These are phyloP conservation scores for Saksenaea vasiformis DNA, from an alignment of 371 early-diverging fungal genomes.

Conservation along the genomic window DNA sequence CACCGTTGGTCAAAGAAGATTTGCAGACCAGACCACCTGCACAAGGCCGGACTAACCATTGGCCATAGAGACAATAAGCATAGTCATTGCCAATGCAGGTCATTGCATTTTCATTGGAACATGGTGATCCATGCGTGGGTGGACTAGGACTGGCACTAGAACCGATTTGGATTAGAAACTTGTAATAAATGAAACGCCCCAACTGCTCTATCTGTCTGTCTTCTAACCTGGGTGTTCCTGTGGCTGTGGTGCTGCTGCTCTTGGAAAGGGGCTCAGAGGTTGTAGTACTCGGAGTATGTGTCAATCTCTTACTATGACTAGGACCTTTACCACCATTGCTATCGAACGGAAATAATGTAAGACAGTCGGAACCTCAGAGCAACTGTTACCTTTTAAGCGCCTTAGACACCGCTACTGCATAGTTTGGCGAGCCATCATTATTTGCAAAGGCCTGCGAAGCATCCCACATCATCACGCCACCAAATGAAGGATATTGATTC, in stretches of 20 bases:
- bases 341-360: background rate
- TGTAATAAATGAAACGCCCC: background rate
- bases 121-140: slow-evolving; percentile 9
- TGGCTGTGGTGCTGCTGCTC: background rate
- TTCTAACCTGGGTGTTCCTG: background rate
- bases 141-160: slow-evolving; percentile 6
- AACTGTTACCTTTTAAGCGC: slow-evolving; percentile 8
- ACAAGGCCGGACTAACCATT: slow-evolving; percentile 14
- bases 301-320: background rate
- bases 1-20: background rate
- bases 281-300: background rate
- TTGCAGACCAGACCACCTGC: slow-evolving; percentile 12
- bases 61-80: slow-evolving; percentile 15
- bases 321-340: background rate
- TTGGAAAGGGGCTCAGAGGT: background rate
- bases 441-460: slow-evolving; percentile 17
- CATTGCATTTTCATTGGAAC: slow-evolving; percentile 2
- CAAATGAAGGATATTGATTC: background rate
- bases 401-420: slow-evolving; percentile 11
- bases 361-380: background rate
- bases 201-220: background rate
- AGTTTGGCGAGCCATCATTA: slow-evolving; percentile 16
- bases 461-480: slow-evolving; percentile 27
- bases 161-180: background rate
- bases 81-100: slow-evolving; percentile 8